These are phyloP conservation scores for Lyophyllum decastes DNA, from an alignment of 768 basidiomycete genomes.

Conservation along the genomic window DNA sequence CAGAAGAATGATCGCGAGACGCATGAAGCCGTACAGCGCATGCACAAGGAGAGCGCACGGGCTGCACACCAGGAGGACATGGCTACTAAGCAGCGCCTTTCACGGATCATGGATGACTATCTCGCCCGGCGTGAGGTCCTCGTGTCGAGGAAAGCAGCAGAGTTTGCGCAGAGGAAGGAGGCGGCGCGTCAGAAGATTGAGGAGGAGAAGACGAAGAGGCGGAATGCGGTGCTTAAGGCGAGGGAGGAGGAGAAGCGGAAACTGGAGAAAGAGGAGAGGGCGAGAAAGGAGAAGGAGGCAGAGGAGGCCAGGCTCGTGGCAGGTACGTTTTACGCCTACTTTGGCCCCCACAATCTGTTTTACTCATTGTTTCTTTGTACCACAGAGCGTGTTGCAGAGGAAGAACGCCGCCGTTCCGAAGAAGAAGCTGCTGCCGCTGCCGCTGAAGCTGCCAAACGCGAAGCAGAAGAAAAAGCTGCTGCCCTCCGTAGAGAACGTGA, in stretches of 20 bases:
- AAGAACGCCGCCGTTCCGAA: constrained; percentile 47
- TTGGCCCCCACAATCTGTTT: background rate
- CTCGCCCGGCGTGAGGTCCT: constrained; percentile 50
- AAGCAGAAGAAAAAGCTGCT: constrained; percentile 58
- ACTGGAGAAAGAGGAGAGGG: constrained; percentile 40
- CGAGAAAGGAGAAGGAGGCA: constrained; percentile 51
- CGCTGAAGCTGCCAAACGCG: constrained; percentile 56
- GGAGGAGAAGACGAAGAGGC: constrained; percentile 81
- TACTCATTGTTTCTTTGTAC: background rate
- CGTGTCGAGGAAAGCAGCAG: constrained; percentile 58
- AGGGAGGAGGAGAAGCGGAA: constrained; percentile 57
- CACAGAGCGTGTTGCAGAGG: constrained; percentile 56
- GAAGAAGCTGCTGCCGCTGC: constrained; percentile 49
- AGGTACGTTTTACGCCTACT: constrained; percentile 38
- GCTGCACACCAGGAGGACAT: constrained; percentile 66
- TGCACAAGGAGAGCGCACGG: constrained; percentile 56
- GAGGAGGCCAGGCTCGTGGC: constrained; percentile 48
- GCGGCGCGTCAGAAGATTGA: constrained; percentile 69
- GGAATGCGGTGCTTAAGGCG: constrained; percentile 53
- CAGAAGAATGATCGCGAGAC: constrained; percentile 74
- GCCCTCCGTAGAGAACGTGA: constrained; percentile 55
- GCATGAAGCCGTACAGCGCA: constrained; percentile 61
- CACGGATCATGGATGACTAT: constrained; percentile 76
- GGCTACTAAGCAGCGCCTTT: constrained; percentile 72
- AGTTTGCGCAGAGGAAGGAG: constrained; percentile 61